Evolutionary conservation across 2,329 filamentous ascomycete species (phyloP), one percentile per base, ranked within the genome.

Genomic region (Helotiales sp.): DNA sequence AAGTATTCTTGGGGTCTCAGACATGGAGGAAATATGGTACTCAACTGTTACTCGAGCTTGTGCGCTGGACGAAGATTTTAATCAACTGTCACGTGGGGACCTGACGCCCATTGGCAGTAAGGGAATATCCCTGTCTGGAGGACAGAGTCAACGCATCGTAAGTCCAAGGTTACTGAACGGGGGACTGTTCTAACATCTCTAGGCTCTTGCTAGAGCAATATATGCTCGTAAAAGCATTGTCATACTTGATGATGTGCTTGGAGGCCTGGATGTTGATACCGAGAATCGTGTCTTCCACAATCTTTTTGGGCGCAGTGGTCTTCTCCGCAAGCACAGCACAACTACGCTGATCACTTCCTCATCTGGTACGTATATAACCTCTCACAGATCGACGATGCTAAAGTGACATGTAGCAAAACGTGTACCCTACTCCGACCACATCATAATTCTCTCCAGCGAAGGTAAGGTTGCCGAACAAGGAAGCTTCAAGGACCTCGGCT

Each of bases 171-270:
- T 32, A 24, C 20, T n/a, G n/a, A n/a, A n/a, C n/a, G n/a, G n/a
- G n/a, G n/a, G n/a, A n/a, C 11, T 4, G 2, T 20, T 61, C 17
- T 15, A 13, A 32, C 49, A 5, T 15, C 28, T 26, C 7, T 76
- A 91, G 72, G 90, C 90, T 69, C 90, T 91, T 70, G 89, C 89
- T n/a, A 83, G 89, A 45, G 76, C 78, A 7, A 75, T 79, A 28
- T 64, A 85, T 79, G 75, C 77, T 20, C 64, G 34, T 17, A 57
- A 70, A 49, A 62, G 68, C n/a, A 61, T 71, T 3, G 58, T 71
- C 7, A 63, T 74, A 20, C 63, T 75, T 3, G 73, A 75, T 59
- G 73, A 75, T 58, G 61, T 73, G 2, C 69, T 75, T 32, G 68
- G 67, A 7, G 72, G 71, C 4, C 61, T 75, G 3, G 73, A 75